Evolutionary conservation across 108 stramenopile species (phyloP).

Genomic region (Fragilaria radians): DNA sequence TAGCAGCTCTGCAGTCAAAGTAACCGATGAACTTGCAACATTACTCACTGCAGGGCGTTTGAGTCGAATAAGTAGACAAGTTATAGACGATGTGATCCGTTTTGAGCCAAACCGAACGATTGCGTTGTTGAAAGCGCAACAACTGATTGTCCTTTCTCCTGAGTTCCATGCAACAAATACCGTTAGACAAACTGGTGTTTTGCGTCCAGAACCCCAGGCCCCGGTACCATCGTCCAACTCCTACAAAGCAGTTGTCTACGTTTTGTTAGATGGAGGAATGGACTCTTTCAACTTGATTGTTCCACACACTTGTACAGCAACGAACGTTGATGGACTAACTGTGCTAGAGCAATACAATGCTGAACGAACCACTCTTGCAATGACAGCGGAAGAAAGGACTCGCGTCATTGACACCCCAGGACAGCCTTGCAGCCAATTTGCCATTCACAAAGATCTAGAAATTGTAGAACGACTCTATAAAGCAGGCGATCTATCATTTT

Average conservation of each 20-base stretch:
- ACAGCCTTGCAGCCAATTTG: too few relatives aligned
- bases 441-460: too few relatives aligned
- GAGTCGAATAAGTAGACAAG: conserved; percentile 23
- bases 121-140: conserved; percentile 1
- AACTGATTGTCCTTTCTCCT: conserved; percentile 14
- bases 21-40: conserved; percentile 42
- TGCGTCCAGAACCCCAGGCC: conserved; percentile 8
- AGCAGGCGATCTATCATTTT: conserved; percentile 12
- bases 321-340: conserved; percentile 6
- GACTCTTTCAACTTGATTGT: conserved; percentile 33
- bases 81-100: conserved; percentile 18
- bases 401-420: conserved; percentile 9
- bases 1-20: conserved; percentile 3
- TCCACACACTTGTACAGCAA: conserved; percentile 19
- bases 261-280: conserved; percentile 40
- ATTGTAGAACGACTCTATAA: too few relatives aligned
- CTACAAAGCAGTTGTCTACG: conserved; percentile 59
- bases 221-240: conserved; percentile 7
- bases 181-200: conserved; percentile 7
- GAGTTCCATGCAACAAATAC: conserved; percentile 35
- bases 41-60: conserved; percentile 57
- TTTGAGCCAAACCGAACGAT: too few relatives aligned
- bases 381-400: conserved; percentile 3
- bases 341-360: conserved; percentile 15
- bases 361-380: conserved; percentile 8